Evolutionary conservation across 805 yeast genomes (phyloP).

Genomic region (Ogataea nonfermentans): DNA sequence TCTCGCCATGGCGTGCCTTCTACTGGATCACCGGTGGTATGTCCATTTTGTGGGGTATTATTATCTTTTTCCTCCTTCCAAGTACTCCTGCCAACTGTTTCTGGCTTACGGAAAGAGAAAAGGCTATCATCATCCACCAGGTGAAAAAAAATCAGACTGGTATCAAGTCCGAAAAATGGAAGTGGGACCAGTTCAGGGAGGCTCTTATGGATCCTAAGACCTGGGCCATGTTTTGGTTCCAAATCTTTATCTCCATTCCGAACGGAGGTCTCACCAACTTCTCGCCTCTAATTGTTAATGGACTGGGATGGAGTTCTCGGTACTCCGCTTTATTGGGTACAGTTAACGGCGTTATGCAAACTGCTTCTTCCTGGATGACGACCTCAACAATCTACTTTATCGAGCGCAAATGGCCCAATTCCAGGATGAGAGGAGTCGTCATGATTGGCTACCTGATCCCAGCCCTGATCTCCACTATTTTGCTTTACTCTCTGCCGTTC

Average conservation of each 20-base stretch:
- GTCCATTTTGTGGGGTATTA: conserved; percentile 50
- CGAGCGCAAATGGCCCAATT: conserved; percentile 45
- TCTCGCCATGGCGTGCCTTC: conserved; percentile 58
- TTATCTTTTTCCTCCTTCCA: conserved; percentile 41
- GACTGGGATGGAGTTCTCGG: conserved; percentile 29
- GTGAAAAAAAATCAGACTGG: conserved; percentile 61
- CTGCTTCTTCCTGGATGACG: conserved; percentile 31
- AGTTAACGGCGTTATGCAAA: conserved; percentile 36
- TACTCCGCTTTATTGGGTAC: conserved; percentile 35
- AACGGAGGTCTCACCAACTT: conserved; percentile 59
- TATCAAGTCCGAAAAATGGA: conserved; percentile 53
- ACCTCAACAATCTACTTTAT: conserved; percentile 44
- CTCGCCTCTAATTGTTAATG: conserved; percentile 36
- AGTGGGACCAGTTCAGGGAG: conserved; percentile 55
- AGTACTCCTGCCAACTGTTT: conserved; percentile 53
- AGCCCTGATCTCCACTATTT: conserved; percentile 30
- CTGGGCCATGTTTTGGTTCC: conserved; percentile 48
- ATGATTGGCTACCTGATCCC: conserved; percentile 31
- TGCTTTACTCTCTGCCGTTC: conserved; percentile 31
- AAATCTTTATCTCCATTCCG: conserved; percentile 48
- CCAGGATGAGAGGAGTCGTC: conserved; percentile 28
- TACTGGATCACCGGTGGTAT: conserved; percentile 59
- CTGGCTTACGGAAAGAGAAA: conserved; percentile 49
- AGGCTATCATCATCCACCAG: conserved; percentile 48
- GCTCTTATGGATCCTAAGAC: conserved; percentile 51